Evolutionary conservation across 768 basidiomycete genomes (phyloP).

Genomic region (Infundibulicybe gibba): DNA sequence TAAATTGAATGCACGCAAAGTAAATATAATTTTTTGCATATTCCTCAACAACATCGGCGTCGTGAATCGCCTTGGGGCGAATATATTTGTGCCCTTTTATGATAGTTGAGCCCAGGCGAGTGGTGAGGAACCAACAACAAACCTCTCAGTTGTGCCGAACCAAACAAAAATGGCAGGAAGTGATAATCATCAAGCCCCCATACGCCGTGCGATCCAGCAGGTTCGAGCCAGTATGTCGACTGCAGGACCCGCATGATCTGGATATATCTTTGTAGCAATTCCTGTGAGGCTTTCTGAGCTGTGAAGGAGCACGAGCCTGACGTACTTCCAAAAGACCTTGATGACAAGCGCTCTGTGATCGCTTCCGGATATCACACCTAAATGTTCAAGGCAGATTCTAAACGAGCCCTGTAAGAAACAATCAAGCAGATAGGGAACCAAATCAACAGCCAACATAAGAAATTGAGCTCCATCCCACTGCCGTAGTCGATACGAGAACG

Average conservation of each 20-base stretch:
- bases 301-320: background rate
- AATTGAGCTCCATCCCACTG: constrained; percentile 99
- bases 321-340: constrained; percentile 84
- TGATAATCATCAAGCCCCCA: constrained; percentile 98
- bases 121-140: constrained; percentile 2
- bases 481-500: constrained; percentile 93
- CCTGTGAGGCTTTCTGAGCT: background rate
- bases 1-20: constrained; percentile 92
- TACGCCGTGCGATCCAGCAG: constrained; percentile 98
- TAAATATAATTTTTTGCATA: constrained; percentile 95
- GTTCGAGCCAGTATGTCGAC: constrained; percentile 95
- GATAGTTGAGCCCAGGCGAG: background rate
- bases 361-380: constrained; percentile 56
- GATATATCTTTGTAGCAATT: constrained; percentile 62
- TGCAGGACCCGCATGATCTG: constrained; percentile 83
- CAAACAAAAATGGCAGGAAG: constrained; percentile 89
- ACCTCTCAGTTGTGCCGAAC: constrained; percentile 76
- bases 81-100: constrained; percentile 80
- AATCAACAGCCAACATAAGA: constrained; percentile 91
- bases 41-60: constrained; percentile 87
- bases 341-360: constrained; percentile 79
- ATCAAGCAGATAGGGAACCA: background rate
- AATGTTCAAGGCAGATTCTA: constrained; percentile 77
- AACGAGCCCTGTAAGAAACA: background rate
- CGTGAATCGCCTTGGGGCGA: constrained; percentile 89